Base-by-base conservation (phyloP, 352 stramenopile genomes). In the Thraustochytrium striatum region DNA sequence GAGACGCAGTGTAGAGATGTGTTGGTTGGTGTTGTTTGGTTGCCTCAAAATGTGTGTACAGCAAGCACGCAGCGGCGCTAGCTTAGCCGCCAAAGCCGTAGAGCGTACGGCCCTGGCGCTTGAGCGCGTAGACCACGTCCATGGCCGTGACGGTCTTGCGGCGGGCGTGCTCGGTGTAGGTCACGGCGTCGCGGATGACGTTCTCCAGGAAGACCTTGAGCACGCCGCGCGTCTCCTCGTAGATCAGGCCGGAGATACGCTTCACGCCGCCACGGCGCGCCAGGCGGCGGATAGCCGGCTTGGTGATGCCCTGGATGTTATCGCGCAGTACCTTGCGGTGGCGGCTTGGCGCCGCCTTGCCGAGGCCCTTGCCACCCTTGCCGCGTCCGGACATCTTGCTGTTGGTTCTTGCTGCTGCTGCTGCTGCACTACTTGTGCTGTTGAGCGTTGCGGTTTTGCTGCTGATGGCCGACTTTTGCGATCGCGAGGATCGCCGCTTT, bases 201-300 rank as follows among this genome's bases (percentile, higher is more conserved):
- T 97, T 98, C 87, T 98, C 94, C 13, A 99, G 88, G 88, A 98
- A 99, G 38, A 97, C 94, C 90, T 98, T 98, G 78, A 98, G 90
- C 47, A 98, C 95, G 81, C 70, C 70, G 47, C 87, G 86, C 30
- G 87, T 92, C 79, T 92, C 88, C 78, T 92, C 88, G 84, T 92
- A 87, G 83, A 86, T 86, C 38, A 86, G 73, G 65, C 83, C 83
- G 16, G 82, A 86, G 83, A 86, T 86, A 69, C 83, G 79, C 78
- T 86, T 86, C 36, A 86, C 84, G 75, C 84, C 84, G 58, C 84
- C 84, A 82, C 84, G 61, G 39, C 84, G 73, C 47, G 84, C 84
- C 43, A 87, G 72, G 83, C 84, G 81, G 69, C 84, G 84, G 83
- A 87, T 87, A 47, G 90, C 90, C 28, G 92, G 92, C 90, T 97